These are phyloP conservation scores for Alternaria incomplexa DNA, from an alignment of 2,329 filamentous ascomycete genomes.

Conservation along the genomic window DNA sequence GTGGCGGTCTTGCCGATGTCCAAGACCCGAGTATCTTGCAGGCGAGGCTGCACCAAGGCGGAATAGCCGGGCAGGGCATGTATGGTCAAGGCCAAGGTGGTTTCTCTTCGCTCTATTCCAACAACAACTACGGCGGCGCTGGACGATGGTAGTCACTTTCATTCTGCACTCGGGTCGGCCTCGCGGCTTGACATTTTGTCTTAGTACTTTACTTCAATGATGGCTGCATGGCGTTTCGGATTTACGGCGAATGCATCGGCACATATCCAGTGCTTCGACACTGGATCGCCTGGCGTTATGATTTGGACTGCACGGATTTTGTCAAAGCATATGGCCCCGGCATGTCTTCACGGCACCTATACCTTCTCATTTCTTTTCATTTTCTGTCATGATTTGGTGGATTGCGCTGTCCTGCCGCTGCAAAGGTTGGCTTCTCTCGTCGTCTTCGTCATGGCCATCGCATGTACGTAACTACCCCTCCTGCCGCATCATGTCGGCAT, in stretches of 20 bases:
- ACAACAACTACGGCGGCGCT: conserved; percentile 57
- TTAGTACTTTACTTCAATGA: conserved; percentile 38
- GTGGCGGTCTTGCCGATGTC: conserved; percentile 99
- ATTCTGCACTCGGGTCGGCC: conserved; percentile 41
- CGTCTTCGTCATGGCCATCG: conserved; percentile 55
- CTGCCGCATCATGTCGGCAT: conserved; percentile 48
- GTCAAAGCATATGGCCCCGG: conserved; percentile 37
- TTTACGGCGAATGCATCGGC: conserved; percentile 49
- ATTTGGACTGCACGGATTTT: conserved; percentile 33
- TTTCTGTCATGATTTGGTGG: conserved; percentile 38
- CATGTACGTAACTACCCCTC: conserved; percentile 53
- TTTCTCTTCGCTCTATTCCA: conserved; percentile 84
- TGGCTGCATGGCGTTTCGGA: conserved; percentile 48
- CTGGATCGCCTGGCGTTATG: conserved; percentile 48
- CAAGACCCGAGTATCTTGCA: conserved; percentile 99
- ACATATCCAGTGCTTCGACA: conserved; percentile 39
- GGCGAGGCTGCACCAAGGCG: conserved; percentile 92
- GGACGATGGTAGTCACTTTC: conserved; percentile 47
- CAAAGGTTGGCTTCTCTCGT: conserved; percentile 49
- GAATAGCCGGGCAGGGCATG: conserved; percentile 81
- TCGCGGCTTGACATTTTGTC: conserved; percentile 36
- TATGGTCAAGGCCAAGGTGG: conserved; percentile 91
- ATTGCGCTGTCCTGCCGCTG: conserved; percentile 44
- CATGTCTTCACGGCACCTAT: conserved; percentile 43
- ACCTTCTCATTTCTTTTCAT: conserved; percentile 33